phyloP scores from a whole-genome alignment of 2,329 filamentous ascomycete species.

The Cytospora chrysosperma region DNA sequence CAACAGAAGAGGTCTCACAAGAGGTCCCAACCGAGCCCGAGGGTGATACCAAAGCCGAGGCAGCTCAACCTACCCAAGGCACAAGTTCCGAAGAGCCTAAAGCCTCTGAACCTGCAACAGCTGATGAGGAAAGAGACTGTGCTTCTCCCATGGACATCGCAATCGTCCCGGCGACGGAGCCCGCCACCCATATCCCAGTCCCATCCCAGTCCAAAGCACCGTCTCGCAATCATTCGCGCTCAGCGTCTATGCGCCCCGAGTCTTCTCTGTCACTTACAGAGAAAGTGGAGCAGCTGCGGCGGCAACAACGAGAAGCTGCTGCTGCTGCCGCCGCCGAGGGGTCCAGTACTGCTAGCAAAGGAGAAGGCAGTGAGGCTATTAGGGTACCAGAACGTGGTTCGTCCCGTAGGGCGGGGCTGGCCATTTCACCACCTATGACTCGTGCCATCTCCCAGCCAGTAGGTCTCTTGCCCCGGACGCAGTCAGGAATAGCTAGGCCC shows the following conservation, averaged over 20 bases:
- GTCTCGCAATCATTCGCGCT: constrained; percentile 22
- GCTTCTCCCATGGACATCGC: not conserved
- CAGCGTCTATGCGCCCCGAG: constrained; percentile 17
- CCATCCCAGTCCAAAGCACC: constrained; percentile 17
- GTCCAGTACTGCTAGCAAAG: constrained; percentile 26
- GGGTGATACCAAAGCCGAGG: not conserved
- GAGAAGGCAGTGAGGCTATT: constrained; percentile 22
- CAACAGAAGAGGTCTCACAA: not conserved
- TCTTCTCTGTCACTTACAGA: constrained; percentile 39
- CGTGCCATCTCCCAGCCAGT: constrained; percentile 54
- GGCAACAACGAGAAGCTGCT: constrained; percentile 43
- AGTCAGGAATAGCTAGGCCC: constrained; percentile 45
- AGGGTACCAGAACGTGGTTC: constrained; percentile 36
- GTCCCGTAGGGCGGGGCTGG: constrained; percentile 46
- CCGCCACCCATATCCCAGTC: constrained; percentile 5
- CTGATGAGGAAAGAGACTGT: not conserved
- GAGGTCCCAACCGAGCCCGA: constrained; percentile 1
- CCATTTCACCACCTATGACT: constrained; percentile 52
- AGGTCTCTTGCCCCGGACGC: constrained; percentile 45
- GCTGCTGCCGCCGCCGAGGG: constrained; percentile 32
- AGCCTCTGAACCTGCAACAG: not conserved
- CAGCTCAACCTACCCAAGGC: not conserved
- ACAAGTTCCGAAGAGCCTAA: not conserved
- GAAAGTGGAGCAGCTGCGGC: constrained; percentile 51
- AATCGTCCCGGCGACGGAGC: not conserved